Base-by-base conservation (phyloP, 2,329 filamentous ascomycete genomes). In the Beauveria bassiana region DNA sequence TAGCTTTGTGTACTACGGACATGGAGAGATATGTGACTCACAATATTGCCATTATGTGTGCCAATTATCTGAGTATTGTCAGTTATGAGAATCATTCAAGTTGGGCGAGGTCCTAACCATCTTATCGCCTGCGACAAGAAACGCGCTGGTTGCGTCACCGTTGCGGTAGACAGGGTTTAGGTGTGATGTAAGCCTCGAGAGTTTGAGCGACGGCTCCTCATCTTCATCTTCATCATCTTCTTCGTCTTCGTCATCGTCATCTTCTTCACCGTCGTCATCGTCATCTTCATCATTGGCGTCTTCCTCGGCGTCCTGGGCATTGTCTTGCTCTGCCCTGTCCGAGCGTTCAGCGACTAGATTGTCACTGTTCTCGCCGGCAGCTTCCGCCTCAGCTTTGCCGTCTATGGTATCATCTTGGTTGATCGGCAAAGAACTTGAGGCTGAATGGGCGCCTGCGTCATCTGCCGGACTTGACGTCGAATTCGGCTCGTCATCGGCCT, bases 31-130 rank as follows among this genome's bases (percentile, higher is more conserved):
- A n/a, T 18, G 43, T 28, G 55, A 77, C 88, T 79, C 81, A 96
- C 91, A 69, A 98, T 93, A 70, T 95, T 96, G 69, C 95, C 95
- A 76, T 96, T 96, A 74, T 99, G 93, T 38, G 95, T 97, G 66
- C 93, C 95, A 68, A 96, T 81, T 65, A 97, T 88, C 90, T 93
- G 75, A 54, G 66, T 66, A 69, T 63, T 63, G 68, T 75, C 67
- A 78, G 75, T 61, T 64, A 67, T 66, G 14, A 8, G 22, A 9
- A 20, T n/a, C 12, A 45, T 18, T 20, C 18, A 38, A 24, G 20
- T 16, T 45, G 28, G 9, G 26, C 16, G 14, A 31, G 31, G 60
- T 43, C 61, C 79, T 69, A 81, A 93, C 91, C 93, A 98, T 96
- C 79, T 98, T 98, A 79, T 99, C 93, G 58, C 93, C 93, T 46